These are phyloP conservation scores for Guadua angustifolia DNA, from an alignment of 176 grass and related monocot species.

Conservation along the genomic window DNA sequence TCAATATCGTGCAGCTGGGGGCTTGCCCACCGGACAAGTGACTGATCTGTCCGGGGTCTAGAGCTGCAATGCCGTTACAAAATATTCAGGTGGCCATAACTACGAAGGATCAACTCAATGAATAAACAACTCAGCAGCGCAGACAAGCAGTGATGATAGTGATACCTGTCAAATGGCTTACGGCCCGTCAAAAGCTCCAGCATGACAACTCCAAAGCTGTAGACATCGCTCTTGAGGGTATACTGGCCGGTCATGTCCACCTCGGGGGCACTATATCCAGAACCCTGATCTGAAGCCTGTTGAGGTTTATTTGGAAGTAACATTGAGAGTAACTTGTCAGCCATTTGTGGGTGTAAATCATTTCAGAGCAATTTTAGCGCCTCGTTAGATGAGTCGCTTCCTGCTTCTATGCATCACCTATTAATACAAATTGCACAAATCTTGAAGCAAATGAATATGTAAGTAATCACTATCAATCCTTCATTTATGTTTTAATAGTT, in stretches of 20 bases:
- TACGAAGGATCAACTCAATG: neutral
- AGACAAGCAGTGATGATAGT: neutral
- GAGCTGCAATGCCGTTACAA: slow-evolving; percentile 47
- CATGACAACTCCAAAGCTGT: slow-evolving; percentile 92
- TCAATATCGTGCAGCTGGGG: slow-evolving; percentile 90
- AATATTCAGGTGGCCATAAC: slow-evolving; percentile 33
- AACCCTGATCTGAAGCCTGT: slow-evolving; percentile 68
- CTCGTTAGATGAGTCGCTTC: neutral
- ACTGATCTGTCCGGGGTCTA: slow-evolving; percentile 66
- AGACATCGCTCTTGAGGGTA: slow-evolving; percentile 91
- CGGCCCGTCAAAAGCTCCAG: slow-evolving; percentile 85
- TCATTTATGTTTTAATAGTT: no score
- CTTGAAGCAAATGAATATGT: no score
- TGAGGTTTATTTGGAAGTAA: slow-evolving; percentile 40
- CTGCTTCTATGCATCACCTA: neutral
- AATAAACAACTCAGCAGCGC: neutral
- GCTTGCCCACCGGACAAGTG: slow-evolving; percentile 74
- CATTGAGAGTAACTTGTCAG: slow-evolving; percentile 13
- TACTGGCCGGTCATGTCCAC: slow-evolving; percentile 75
- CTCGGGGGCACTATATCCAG: slow-evolving; percentile 76
- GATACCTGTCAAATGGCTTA: slow-evolving; percentile 84
- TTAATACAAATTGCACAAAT: no score
- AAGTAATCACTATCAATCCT: no score
- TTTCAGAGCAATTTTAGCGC: neutral
- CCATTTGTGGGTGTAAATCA: neutral